These are phyloP conservation scores for Piromyces finnis DNA, from an alignment of 192 early-diverging fungal species.

Conservation along the genomic window DNA sequence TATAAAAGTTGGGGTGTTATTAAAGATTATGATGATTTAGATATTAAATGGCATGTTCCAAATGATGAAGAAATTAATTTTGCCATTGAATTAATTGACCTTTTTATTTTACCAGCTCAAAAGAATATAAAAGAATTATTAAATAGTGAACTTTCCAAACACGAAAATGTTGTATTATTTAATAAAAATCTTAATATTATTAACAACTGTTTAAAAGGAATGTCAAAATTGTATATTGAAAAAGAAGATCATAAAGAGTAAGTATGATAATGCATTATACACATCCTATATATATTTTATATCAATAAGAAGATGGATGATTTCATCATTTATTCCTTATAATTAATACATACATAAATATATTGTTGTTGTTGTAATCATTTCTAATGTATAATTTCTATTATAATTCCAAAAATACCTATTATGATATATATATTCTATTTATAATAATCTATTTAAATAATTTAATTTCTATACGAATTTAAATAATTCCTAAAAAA, in stretches of 20 bases:
- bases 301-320: too few species aligned
- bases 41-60: conserved; percentile 64
- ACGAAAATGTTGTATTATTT: conserved; percentile 25
- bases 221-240: conserved; percentile 24
- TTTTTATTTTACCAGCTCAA: conserved; percentile 21
- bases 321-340: too few species aligned
- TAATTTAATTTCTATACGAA: too few species aligned
- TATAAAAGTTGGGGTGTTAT: conserved; percentile 63
- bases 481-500: too few species aligned
- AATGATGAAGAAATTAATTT: conserved; percentile 41
- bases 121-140: conserved; percentile 19
- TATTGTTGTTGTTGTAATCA: too few species aligned
- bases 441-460: too few species aligned
- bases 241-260: conserved; percentile 19
- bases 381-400: too few species aligned
- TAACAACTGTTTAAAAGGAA: conserved; percentile 32
- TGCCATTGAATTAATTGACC: conserved; percentile 41
- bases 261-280: too few species aligned
- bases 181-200: conserved; percentile 23
- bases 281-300: too few species aligned
- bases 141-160: conserved; percentile 3
- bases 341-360: too few species aligned
- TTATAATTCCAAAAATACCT: too few species aligned
- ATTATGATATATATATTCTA: too few species aligned
- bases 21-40: conserved; percentile 22